Evolutionary conservation across 139 green algal species (phyloP).

Genomic region (Penium margaritaceum): DNA sequence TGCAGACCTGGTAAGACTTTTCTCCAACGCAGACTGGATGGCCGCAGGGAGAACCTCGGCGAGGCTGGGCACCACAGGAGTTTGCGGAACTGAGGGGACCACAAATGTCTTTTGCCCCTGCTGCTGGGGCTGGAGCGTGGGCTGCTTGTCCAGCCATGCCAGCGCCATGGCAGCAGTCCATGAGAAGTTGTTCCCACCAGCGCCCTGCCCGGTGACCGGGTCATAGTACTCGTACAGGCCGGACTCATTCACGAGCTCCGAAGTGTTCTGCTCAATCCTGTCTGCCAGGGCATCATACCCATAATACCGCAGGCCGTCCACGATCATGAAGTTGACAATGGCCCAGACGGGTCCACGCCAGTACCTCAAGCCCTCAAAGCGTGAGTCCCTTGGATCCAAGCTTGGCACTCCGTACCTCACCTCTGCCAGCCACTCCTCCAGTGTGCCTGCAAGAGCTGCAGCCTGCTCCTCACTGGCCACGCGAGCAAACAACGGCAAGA

Average conservation of each 20-base stretch:
- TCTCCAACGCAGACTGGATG: no score
- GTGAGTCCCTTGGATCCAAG: conserved; percentile 14
- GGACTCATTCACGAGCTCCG: conserved; percentile 4
- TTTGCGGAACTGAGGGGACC: no score
- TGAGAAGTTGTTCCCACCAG: conserved; percentile 33
- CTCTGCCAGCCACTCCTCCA: conserved; percentile 15
- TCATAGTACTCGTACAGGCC: conserved; percentile 30
- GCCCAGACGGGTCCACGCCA: conserved; percentile 36
- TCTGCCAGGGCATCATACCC: conserved; percentile 20
- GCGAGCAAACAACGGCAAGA: conserved; percentile 24
- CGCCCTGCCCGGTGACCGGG: conserved; percentile 23
- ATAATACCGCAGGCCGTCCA: conserved; percentile 22
- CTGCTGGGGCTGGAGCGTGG: no score
- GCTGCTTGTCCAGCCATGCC: conserved; percentile 32
- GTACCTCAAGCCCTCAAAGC: conserved; percentile 31
- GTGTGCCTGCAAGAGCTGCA: conserved; percentile 10
- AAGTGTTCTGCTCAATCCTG: conserved; percentile 7
- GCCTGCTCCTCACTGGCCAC: background rate
- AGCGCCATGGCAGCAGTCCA: conserved; percentile 37
- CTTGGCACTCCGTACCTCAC: conserved; percentile 23
- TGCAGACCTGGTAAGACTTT: no score
- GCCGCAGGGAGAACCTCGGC: no score
- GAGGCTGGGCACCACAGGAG: no score
- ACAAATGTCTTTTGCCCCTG: no score
- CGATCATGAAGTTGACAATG: conserved; percentile 42